Evolutionary conservation across 345 rosid species (phyloP), one percentile per base, ranked within the genome.

Genomic region (Eucalyptus coolabah): DNA sequence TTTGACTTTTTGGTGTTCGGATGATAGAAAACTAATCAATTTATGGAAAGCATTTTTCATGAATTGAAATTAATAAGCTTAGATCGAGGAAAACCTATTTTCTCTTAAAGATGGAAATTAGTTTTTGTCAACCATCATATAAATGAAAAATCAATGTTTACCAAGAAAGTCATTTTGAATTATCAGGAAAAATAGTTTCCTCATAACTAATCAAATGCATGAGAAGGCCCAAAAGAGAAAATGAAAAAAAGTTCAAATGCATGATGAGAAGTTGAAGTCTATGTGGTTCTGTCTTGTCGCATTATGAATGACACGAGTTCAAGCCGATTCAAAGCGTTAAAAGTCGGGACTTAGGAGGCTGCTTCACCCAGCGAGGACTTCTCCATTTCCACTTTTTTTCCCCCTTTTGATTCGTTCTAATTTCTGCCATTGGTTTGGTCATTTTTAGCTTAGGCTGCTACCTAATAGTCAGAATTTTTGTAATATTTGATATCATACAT

Each of bases 111-210:
- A 9, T 24, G 81, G 44, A 18, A 19, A 9, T 17, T 32, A 0
- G 1, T 69, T 69, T 17, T 16, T 0, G 2, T 60, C 0, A 0
- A 28, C 16, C 9, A 28, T 30, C 16, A 13, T 1, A 12, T 12
- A 60, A 60, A 60, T 13, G 34, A 60, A 60, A 60, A 28, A 9
- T 30, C 9, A n/a, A 65, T 65, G 3, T 65, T 65, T n/a, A n/a
- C 5, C 37, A 8, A 0, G 40, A n/a, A n/a, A 60, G n/a, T n/a
- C 9, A 15, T 65, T n/a, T n/a, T 65, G 6, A 28, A 30, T 63
- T n/a, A n/a, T n/a, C 40, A 65, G 9, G 77, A 16, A n/a, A n/a
- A 65, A 65, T 65, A 15, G 1, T 65, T n/a, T 65, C 40, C 40
- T 65, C 34, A n/a, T 32, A 69, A 9, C 42, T 69, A 69, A 17